Evolutionary conservation across 2,329 filamentous ascomycete species (phyloP), one percentile per base, ranked within the genome.

Genomic region (Hawksworthiomyces lignivorus): DNA sequence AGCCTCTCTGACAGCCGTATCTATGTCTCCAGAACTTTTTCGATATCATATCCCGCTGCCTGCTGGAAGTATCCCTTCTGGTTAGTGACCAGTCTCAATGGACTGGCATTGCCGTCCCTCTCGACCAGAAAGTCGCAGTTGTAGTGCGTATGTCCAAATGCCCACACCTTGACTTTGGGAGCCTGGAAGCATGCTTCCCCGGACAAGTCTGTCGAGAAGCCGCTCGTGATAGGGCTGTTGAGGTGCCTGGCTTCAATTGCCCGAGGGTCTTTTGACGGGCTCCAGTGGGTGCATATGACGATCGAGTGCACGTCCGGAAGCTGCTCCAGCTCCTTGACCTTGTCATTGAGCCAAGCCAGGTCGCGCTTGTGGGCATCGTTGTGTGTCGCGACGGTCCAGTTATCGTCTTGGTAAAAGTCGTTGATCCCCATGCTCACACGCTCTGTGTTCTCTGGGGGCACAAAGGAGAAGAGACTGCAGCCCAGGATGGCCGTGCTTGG

Each of bases 101-200:
- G 51, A 4, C n/a, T 36, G 1, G 30, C 42, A 9, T 40, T 51
- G 1, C 27, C 33, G 2, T 17, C 45, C 21, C 49, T 18, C 10
- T 52, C 50, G 7, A 43, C 56, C 5, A 43, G 20, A 43, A 63
- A 65, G 29, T 64, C 60, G 49, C 65, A 69, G 43, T 67, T 69
- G 48, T 58, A 69, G 47, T 72, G 67, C 10, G 68, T 72, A 45
- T 73, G 68, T 1, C 69, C 68, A 54, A 71, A 72, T 0, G 60
- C 68, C 69, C 67, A 73, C 0, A 67, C 22, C 50, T 55, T 62
- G 15, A 70, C 65, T 3, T 44, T 51, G 0, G 17, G 19, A 21
- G 49, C 59, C 2, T 5, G 50, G 52, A 61, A 72, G 48, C 63
- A 69, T 4, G 5, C 2, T 45, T 68, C 54, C 0, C 21, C 20